Evolutionary conservation across 148 eudicot genomes (phyloP).

Genomic region (Pouteria glomerata): DNA sequence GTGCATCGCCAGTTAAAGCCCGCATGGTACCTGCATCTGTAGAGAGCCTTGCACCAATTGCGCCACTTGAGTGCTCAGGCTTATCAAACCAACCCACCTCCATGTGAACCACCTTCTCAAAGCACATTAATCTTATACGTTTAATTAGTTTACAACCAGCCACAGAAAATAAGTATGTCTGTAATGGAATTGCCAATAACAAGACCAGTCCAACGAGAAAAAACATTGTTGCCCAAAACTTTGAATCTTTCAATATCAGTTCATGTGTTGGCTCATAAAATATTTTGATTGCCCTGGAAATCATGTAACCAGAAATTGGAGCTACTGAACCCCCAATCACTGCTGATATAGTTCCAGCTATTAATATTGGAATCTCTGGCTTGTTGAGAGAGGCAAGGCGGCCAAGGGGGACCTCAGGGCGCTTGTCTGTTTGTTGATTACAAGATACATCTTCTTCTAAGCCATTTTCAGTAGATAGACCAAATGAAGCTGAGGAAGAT

Average conservation of each 20-base stretch:
- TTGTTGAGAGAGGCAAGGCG: conserved; percentile 48
- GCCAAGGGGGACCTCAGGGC: conserved; percentile 34
- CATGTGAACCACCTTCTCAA: conserved; percentile 56
- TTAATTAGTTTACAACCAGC: conserved; percentile 42
- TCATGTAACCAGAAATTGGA: background rate
- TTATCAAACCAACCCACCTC: conserved; percentile 77
- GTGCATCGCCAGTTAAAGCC: conserved; percentile 61
- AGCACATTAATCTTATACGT: conserved; percentile 50
- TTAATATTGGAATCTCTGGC: conserved; percentile 38
- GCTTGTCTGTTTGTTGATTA: conserved; percentile 25
- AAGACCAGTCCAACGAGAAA: conserved; percentile 20
- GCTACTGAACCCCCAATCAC: background rate
- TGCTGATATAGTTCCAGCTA: conserved; percentile 35
- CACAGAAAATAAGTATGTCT: conserved; percentile 34
- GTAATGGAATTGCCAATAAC: conserved; percentile 20
- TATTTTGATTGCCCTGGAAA: background rate
- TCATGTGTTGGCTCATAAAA: conserved; percentile 23
- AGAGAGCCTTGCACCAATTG: conserved; percentile 67
- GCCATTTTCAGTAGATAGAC: conserved; percentile 22
- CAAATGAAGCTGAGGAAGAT: conserved; percentile 28
- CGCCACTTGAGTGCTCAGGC: conserved; percentile 64
- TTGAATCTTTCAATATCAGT: conserved; percentile 25
- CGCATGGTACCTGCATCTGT: conserved; percentile 62
- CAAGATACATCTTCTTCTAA: no score
- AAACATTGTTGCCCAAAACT: conserved; percentile 34